Percentiles rank a stretch among this genome's conserved stretches.
Conservation (phyloP, 176 grass and related monocot species). For the Juncus effusus region DNA sequence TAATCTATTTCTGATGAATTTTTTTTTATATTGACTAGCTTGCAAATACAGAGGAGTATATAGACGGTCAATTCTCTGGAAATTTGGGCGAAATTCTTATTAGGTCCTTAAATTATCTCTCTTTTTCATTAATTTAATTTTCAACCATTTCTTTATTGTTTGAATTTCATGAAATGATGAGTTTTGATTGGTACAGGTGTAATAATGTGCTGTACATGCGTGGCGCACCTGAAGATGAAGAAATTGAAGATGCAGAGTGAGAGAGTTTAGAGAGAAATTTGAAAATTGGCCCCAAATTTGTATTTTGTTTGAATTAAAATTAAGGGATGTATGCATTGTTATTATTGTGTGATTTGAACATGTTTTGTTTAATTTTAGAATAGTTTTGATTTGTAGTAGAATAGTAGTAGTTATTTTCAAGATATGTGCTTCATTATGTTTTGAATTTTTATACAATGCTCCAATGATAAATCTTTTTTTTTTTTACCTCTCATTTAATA, state of each 20-base stretch:
- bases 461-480: no score
- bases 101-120: conserved; percentile 33
- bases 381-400: no score
- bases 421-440: no score
- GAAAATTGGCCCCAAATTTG: conserved; percentile 11
- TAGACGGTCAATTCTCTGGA: conserved; percentile 79
- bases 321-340: no score
- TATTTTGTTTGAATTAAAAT: no score
- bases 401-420: no score
- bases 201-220: conserved; percentile 74
- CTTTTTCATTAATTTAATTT: neutral
- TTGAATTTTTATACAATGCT: no score
- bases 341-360: no score
- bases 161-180: neutral
- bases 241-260: conserved; percentile 76
- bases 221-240: conserved; percentile 66
- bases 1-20: no score
- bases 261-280: neutral
- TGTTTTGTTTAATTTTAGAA: no score
- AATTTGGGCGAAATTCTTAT: conserved; percentile 86
- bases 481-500: no score
- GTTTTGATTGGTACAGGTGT: conserved; percentile 50
- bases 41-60: conserved; percentile 86
- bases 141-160: neutral
- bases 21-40: conserved; percentile 29